Conservation (phyloP, 495 filamentous ascomycete genomes). For the Penicillium pancosmium region DNA sequence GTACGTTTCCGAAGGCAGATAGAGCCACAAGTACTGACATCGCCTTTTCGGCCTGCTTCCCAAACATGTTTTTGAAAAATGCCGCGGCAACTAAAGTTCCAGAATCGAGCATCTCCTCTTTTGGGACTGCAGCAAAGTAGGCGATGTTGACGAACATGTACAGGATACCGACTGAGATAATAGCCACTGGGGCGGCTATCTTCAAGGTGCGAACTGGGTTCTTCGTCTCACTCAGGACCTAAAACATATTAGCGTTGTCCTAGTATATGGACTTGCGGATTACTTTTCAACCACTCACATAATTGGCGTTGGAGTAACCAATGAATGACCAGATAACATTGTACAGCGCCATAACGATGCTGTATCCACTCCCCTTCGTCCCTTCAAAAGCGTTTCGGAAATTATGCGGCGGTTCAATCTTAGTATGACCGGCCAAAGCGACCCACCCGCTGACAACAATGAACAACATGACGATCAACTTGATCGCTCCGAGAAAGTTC, state of each 20-base stretch:
- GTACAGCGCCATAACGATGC: constrained; percentile 63
- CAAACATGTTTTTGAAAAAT: constrained; percentile 71
- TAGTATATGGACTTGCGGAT: not conserved
- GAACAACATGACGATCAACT: constrained; percentile 66
- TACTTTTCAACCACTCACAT: constrained; percentile 26
- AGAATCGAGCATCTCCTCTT: constrained; percentile 61
- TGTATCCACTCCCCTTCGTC: constrained; percentile 58
- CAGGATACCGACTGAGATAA: constrained; percentile 60
- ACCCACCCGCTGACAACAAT: constrained; percentile 68
- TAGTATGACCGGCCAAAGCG: constrained; percentile 54
- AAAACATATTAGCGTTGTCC: constrained; percentile 13
- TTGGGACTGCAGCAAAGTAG: constrained; percentile 70
- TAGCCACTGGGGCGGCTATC: constrained; percentile 64
- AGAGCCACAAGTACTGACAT: constrained; percentile 72
- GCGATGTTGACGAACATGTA: constrained; percentile 74
- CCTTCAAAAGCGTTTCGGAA: constrained; percentile 68
- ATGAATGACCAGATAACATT: constrained; percentile 71
- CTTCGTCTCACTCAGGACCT: constrained; percentile 63
- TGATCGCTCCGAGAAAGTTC: constrained; percentile 68
- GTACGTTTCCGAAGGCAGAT: constrained; percentile 72
- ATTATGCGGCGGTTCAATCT: constrained; percentile 57
- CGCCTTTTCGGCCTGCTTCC: constrained; percentile 56
- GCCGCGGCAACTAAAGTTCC: constrained; percentile 63
- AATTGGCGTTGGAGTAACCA: constrained; percentile 66
- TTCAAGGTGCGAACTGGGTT: constrained; percentile 65